Percentiles rank a stretch among this genome's conserved stretches.
Evolutionary conservation across 345 rosid species (phyloP).

Genomic region (Brassica incana): DNA sequence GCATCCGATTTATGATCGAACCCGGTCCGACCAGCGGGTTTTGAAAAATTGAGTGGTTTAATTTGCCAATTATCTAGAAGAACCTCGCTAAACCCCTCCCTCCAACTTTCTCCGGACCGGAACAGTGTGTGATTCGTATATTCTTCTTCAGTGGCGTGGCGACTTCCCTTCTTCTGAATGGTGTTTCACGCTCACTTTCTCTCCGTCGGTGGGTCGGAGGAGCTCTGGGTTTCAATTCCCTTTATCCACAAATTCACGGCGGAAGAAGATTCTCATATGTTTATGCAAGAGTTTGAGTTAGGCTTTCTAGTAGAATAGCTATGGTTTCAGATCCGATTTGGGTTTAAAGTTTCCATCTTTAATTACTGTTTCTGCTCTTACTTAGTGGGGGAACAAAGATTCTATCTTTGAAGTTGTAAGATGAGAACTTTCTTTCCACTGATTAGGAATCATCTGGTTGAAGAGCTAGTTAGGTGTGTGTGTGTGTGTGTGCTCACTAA

Average conservation of each 20-base stretch:
- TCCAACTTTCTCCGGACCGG: not conserved
- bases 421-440: not conserved
- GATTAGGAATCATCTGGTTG: not conserved
- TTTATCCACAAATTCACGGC: too few species aligned
- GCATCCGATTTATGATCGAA: not conserved
- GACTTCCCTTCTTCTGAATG: constrained; percentile 19
- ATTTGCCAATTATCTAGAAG: not conserved
- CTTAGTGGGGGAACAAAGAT: not conserved
- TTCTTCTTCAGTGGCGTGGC: constrained; percentile 33
- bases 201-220: constrained; percentile 32
- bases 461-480: not conserved
- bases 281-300: not conserved
- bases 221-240: constrained; percentile 13
- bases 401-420: not conserved
- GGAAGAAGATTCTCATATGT: not conserved
- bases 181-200: constrained; percentile 22
- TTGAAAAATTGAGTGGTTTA: not conserved
- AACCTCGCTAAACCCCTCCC: constrained; percentile 23
- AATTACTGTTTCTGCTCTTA: not conserved
- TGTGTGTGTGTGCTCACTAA: not conserved
- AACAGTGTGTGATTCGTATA: not conserved
- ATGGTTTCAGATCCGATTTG: constrained; percentile 6
- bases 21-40: not conserved
- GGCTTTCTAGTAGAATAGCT: not conserved
- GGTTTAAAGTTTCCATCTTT: not conserved